Base-by-base conservation (phyloP, 345 rosid genomes). In the Citrus hindsii region DNA sequence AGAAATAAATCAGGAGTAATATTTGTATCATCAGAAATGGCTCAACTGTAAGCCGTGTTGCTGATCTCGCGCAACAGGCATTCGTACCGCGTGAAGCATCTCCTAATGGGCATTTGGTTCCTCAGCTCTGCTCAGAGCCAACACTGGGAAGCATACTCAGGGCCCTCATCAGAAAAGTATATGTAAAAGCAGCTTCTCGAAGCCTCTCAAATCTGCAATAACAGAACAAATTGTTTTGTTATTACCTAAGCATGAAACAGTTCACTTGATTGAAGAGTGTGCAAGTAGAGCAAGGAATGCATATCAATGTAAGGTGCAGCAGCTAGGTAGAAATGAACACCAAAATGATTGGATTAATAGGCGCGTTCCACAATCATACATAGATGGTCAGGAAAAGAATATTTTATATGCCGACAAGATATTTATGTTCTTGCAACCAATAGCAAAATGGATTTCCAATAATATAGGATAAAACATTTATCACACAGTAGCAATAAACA, bases 141-240 rank as follows among this genome's bases (percentile, higher is more conserved):
- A 77, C 69, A 33, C 80, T 56, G 5, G 97, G 97, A 82, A 93
- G 88, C 94, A 93, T 82, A 77, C 90, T 77, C 60, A 95, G 82
- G 69, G 90, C 90, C 84, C 89, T 92, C 90, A 94, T 75, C 55
- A 96, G 73, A 83, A 92, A 94, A n/a, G 97, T 80, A 69, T 75
- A 89, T 4, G 73, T 86, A 73, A 96, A 86, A 70, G 99, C 97
- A 56, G 89, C 91, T 84, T 92, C 98, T 75, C 85, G 88, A 69
- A 96, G 99, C 91, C 85, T 94, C 92, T 94, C 97, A 78, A 96
- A 96, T 86, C 98, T 96, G 91, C 89, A 86, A 27, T 25, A 66
- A 25, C 25, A 61, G 78, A 10, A 22, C 13, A 35, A 16, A 53
- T n/a, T 28, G 18, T 4, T 32, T 67, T 61, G 12, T 67, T 55